phyloP scores from a whole-genome alignment of 371 early-diverging fungal genomes.

The Blastocladiella emersonii region DNA sequence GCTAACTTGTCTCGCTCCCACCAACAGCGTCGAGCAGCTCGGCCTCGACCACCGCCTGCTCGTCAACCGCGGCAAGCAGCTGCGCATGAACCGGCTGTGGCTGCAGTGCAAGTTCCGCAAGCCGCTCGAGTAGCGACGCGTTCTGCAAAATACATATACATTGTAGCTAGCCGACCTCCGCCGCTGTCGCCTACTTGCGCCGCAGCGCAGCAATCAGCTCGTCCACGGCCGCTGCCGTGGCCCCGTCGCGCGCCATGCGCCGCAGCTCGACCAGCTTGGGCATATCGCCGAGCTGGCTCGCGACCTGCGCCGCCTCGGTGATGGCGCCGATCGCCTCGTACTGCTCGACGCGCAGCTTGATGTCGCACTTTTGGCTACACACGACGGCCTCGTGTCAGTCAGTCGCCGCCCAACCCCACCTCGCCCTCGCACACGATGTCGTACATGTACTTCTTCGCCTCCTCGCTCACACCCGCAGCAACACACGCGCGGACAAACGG shows the following conservation, averaged over 20 bases:
- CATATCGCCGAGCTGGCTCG: background rate
- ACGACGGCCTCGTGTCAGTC: too few relatives aligned
- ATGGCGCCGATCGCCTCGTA: background rate
- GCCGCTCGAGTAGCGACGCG: slow-evolving; percentile 11
- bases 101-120: slow-evolving; percentile 90
- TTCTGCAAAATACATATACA: background rate
- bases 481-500: background rate
- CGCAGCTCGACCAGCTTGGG: background rate
- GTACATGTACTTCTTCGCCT: slow-evolving; percentile 1
- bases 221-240: background rate
- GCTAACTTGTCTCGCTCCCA: background rate
- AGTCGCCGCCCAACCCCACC: too few relatives aligned
- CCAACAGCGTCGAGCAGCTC: slow-evolving; percentile 55
- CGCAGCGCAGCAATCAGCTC: background rate
- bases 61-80: slow-evolving; percentile 77
- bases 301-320: background rate
- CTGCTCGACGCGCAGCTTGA: background rate
- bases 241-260: background rate
- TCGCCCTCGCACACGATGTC: background rate
- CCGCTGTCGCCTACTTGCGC: too few relatives aligned
- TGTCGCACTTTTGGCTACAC: background rate
- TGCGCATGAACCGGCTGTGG: slow-evolving; percentile 98
- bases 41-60: slow-evolving; percentile 86
- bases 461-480: background rate
- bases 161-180: too few relatives aligned